phyloP scores from a whole-genome alignment of 169 alveolate genomes.

The Plasmodium coatneyi region DNA sequence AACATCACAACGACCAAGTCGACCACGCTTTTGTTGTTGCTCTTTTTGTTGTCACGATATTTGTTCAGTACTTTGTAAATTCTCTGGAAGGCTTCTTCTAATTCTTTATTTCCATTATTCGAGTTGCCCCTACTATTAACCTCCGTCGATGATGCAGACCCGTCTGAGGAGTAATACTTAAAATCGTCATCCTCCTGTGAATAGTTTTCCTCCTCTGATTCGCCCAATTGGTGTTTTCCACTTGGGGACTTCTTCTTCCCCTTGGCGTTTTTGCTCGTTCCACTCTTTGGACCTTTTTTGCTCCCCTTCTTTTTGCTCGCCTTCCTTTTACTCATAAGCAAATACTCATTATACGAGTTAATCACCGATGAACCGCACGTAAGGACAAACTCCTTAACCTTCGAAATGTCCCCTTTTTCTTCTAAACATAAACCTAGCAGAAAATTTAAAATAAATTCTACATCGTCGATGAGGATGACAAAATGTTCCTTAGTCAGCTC shows the following conservation, averaged over 20 bases:
- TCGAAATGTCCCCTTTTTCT: conserved; percentile 47
- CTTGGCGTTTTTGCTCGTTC: not conserved
- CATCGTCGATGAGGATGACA: conserved; percentile 54
- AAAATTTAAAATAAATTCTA: conserved; percentile 62
- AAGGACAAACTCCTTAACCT: conserved; percentile 59
- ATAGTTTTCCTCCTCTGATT: not conserved
- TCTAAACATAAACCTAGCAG: conserved; percentile 71
- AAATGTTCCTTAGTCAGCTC: conserved; percentile 13
- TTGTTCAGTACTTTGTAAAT: conserved; percentile 52
- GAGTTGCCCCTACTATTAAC: not conserved
- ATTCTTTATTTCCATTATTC: conserved; percentile 20
- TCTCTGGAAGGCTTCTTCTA: conserved; percentile 48
- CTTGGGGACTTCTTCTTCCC: not conserved
- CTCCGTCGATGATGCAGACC: not conserved
- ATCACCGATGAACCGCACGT: conserved; percentile 38
- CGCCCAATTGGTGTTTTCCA: not conserved
- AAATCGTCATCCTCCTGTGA: conserved; percentile 8
- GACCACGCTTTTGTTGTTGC: conserved; percentile 51
- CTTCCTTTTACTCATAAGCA: conserved; percentile 9
- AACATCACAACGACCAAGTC: conserved; percentile 65
- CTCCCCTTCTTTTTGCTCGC: not conserved
- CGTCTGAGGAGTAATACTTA: not conserved
- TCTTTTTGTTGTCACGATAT: conserved; percentile 61
- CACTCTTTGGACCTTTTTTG: not conserved
- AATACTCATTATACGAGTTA: conserved; percentile 42